Conservation (phyloP, 2,329 filamentous ascomycete genomes). For the Cryphonectria nitschkei region DNA sequence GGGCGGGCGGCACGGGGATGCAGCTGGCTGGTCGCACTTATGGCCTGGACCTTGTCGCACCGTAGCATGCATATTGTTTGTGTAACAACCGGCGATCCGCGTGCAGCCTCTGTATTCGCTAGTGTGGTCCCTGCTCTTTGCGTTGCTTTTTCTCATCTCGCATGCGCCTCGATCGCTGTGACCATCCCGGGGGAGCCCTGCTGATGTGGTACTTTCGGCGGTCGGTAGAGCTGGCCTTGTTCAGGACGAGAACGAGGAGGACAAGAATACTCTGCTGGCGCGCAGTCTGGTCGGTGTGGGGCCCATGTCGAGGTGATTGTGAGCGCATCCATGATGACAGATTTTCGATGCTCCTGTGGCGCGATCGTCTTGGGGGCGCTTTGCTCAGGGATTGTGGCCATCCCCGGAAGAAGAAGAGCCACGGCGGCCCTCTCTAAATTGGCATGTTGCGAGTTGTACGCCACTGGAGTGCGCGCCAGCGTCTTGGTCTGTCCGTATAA, state of each 20-base stretch:
- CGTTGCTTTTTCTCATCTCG: slow-evolving; percentile 2
- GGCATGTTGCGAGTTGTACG: not conserved
- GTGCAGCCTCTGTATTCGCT: slow-evolving; percentile 7
- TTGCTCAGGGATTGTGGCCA: not conserved
- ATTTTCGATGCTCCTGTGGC: not conserved
- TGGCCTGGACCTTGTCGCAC: slow-evolving; percentile 24
- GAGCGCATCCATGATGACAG: not conserved
- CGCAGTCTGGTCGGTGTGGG: not conserved
- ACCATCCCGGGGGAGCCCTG: not conserved
- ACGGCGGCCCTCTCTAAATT: not conserved
- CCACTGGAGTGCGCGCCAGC: not conserved
- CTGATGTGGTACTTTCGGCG: not conserved
- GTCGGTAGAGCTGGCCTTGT: not conserved
- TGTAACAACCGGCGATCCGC: slow-evolving; percentile 29
- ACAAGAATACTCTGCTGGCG: not conserved
- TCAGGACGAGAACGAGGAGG: not conserved
- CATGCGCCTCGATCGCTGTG: slow-evolving; percentile 10
- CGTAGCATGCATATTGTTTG: slow-evolving; percentile 35
- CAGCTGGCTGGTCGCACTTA: slow-evolving; percentile 20
- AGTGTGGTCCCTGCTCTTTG: slow-evolving; percentile 10
- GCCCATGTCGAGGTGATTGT: not conserved
- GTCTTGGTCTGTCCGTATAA: not conserved
- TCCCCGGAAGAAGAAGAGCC: not conserved
- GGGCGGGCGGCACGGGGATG: slow-evolving; percentile 18
- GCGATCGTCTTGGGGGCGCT: not conserved